Evolutionary conservation across 495 filamentous ascomycete species (phyloP).

Genomic region (Pseudomonodictys pantanalensis): DNA sequence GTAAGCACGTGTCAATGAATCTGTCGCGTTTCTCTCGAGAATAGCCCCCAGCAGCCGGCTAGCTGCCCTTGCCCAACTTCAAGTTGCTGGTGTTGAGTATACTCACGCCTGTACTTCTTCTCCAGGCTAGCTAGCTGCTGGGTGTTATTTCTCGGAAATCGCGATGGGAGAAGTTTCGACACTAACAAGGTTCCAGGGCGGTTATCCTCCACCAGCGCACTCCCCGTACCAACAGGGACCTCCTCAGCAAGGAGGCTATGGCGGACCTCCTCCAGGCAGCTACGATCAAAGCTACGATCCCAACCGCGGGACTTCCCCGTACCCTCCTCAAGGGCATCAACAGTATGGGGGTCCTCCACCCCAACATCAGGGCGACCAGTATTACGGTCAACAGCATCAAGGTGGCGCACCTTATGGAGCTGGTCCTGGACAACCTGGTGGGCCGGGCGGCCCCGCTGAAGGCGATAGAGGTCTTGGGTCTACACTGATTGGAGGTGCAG

Average conservation of each 20-base stretch:
- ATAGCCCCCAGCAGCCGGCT: too few relatives aligned
- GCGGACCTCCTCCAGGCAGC: conserved; percentile 19
- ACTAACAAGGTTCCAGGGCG: background rate
- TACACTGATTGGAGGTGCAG: conserved; percentile 53
- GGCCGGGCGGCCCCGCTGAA: conserved; percentile 39
- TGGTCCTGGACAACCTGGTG: conserved; percentile 23
- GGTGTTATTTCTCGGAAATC: too few relatives aligned
- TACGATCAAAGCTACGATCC: conserved; percentile 30
- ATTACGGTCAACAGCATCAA: conserved; percentile 27
- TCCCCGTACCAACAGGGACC: conserved; percentile 20
- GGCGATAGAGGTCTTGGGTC: conserved; percentile 55
- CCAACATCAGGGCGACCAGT: conserved; percentile 26
- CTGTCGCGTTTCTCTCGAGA: too few relatives aligned
- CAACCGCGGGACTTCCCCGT: conserved; percentile 29
- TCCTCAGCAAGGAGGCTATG: conserved; percentile 15
- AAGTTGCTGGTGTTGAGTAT: background rate
- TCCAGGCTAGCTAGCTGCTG: too few relatives aligned
- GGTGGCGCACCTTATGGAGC: conserved; percentile 1
- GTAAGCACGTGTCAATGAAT: too few relatives aligned
- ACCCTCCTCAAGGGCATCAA: conserved; percentile 34
- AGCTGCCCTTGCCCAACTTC: background rate
- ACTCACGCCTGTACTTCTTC: too few relatives aligned
- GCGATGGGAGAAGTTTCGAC: too few relatives aligned
- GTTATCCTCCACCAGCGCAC: conserved; percentile 2
- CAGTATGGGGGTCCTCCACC: conserved; percentile 29